Conservation (phyloP, 1,284 basidiomycete species). For the Trichosporon sp. region DNA sequence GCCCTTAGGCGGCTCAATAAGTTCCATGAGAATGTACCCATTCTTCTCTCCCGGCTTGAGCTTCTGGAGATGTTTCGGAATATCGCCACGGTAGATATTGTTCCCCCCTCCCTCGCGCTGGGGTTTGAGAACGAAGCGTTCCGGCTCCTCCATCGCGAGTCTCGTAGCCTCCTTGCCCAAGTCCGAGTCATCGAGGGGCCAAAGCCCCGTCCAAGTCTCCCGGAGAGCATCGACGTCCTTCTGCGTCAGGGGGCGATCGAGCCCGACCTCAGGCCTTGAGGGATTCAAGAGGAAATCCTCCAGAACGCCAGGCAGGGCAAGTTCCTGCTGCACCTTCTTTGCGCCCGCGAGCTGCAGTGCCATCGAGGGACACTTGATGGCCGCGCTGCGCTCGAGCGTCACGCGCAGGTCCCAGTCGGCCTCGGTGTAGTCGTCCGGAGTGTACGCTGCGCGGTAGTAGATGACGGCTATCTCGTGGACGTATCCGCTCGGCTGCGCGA, state of each 20-base stretch:
- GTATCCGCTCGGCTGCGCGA: conserved; percentile 44
- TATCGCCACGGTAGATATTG: conserved; percentile 83
- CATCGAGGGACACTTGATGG: conserved; percentile 90
- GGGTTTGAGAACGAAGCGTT: conserved; percentile 80
- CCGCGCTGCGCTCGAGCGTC: conserved; percentile 66
- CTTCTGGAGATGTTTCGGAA: conserved; percentile 66
- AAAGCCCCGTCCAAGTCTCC: conserved; percentile 73
- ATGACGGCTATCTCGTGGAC: conserved; percentile 67
- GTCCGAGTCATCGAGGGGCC: conserved; percentile 52
- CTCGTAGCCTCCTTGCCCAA: conserved; percentile 52
- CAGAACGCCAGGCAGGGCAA: conserved; percentile 67
- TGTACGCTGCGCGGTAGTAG: conserved; percentile 85
- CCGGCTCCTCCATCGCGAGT: conserved; percentile 55
- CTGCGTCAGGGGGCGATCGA: conserved; percentile 44
- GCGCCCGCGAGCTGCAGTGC: conserved; percentile 88
- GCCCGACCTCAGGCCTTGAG: conserved; percentile 42
- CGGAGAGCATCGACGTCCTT: conserved; percentile 55
- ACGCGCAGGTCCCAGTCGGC: conserved; percentile 65
- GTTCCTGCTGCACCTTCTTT: conserved; percentile 91
- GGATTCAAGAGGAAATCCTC: conserved; percentile 59
- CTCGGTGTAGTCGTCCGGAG: conserved; percentile 71
- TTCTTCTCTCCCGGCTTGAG: conserved; percentile 53
- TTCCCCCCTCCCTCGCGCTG: conserved; percentile 97
- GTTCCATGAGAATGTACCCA: conserved; percentile 90
- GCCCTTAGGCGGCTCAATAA: conserved; percentile 70